Conservation (phyloP, 768 basidiomycete species). For the Collybia sordida region DNA sequence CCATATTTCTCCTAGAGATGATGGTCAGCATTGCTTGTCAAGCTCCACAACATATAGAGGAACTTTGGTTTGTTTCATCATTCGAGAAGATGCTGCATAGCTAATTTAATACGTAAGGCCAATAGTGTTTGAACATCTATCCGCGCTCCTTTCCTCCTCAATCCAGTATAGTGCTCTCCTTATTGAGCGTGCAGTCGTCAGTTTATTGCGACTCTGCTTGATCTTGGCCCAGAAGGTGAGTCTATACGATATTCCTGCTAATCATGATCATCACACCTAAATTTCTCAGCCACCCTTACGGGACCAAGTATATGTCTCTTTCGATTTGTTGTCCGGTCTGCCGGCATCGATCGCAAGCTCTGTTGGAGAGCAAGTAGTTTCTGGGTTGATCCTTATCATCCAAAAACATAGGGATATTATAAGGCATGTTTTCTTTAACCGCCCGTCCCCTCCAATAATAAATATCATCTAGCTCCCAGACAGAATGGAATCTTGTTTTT, state of each 20-base stretch:
- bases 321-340: slow-evolving; percentile 84
- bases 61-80: slow-evolving; percentile 72
- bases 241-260: slow-evolving; percentile 1
- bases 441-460: slow-evolving; percentile 2
- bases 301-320: slow-evolving; percentile 92
- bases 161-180: slow-evolving; percentile 85
- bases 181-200: slow-evolving; percentile 92
- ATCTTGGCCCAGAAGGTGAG: slow-evolving; percentile 79
- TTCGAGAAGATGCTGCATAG: not conserved
- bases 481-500: slow-evolving; percentile 95
- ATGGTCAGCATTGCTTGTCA: slow-evolving; percentile 90
- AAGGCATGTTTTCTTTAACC: slow-evolving; percentile 37
- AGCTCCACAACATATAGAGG: slow-evolving; percentile 75
- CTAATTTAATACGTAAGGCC: slow-evolving; percentile 64
- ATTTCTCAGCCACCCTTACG: slow-evolving; percentile 66
- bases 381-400: slow-evolving; percentile 79
- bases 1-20: slow-evolving; percentile 90
- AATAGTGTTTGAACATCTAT: slow-evolving; percentile 90
- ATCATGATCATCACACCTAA: slow-evolving; percentile 6
- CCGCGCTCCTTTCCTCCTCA: slow-evolving; percentile 73
- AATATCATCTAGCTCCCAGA: slow-evolving; percentile 62
- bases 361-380: slow-evolving; percentile 89
- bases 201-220: slow-evolving; percentile 79
- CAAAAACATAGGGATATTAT: slow-evolving; percentile 74
- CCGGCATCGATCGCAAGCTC: slow-evolving; percentile 75